These are phyloP conservation scores for Beauveria sp. DNA, from an alignment of 2,329 filamentous ascomycete genomes.

Conservation along the genomic window DNA sequence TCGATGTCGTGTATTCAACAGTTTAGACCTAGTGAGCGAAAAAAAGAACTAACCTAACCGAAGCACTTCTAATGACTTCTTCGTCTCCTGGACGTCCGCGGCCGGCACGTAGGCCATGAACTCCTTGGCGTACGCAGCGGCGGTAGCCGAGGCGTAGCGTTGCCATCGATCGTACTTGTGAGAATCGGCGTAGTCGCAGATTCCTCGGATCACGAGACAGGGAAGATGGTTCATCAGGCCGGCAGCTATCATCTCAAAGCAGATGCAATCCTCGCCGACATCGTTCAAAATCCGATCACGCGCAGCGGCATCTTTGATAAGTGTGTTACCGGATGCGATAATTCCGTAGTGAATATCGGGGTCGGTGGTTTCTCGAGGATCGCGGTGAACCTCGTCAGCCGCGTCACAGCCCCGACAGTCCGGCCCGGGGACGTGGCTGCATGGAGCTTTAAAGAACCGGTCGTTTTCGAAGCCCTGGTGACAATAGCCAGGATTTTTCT, in stretches of 20 bases:
- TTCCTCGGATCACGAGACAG: slow-evolving; percentile 26
- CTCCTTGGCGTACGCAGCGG: slow-evolving; percentile 18
- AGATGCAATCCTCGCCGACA: slow-evolving; percentile 12
- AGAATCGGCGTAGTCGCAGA: slow-evolving; percentile 25
- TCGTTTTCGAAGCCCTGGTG: slow-evolving; percentile 15
- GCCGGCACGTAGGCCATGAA: neutral
- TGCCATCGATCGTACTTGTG: slow-evolving; percentile 21
- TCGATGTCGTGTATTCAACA: too few species aligned
- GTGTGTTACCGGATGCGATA: slow-evolving; percentile 18
- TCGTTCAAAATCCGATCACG: slow-evolving; percentile 10
- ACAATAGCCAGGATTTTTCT: slow-evolving; percentile 6
- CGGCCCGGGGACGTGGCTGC: slow-evolving; percentile 1
- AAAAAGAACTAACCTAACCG: too few species aligned
- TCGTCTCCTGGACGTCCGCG: too few species aligned
- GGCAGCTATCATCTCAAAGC: slow-evolving; percentile 21
- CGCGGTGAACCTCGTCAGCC: neutral
- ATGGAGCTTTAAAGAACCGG: slow-evolving; percentile 6
- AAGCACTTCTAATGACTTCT: too few species aligned
- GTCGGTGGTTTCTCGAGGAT: neutral
- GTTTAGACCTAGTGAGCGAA: too few species aligned
- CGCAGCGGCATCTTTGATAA: slow-evolving; percentile 14
- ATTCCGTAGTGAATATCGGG: slow-evolving; percentile 18
- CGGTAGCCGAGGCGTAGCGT: slow-evolving; percentile 17
- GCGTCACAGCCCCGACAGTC: slow-evolving; percentile 9
- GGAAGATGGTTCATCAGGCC: slow-evolving; percentile 15